A percentile compares a stretch with the other conserved stretches of the same genome.
Conservation (phyloP, 2,329 filamentous ascomycete genomes). For the Coniochaeta sp. region DNA sequence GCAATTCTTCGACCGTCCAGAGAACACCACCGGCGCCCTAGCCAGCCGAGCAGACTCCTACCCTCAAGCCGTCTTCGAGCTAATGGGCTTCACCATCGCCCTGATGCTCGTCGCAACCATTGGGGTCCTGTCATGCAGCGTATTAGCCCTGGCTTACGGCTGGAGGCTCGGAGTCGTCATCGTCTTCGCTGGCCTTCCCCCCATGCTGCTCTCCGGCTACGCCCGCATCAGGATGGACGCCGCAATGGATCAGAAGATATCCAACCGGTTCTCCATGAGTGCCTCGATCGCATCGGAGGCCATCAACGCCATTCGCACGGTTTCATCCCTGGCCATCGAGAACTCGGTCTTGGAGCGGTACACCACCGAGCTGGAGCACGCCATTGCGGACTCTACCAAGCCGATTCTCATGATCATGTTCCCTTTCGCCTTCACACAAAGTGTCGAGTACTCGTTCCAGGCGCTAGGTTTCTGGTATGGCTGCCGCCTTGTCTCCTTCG, state of each 20-base stretch:
- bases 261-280: constrained; percentile 34
- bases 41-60: constrained; percentile 38
- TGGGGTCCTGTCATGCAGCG: constrained; percentile 35
- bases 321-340: constrained; percentile 13
- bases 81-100: constrained; percentile 40
- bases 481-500: constrained; percentile 29
- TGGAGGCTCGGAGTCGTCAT: constrained; percentile 45
- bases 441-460: constrained; percentile 24
- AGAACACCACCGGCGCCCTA: constrained; percentile 30
- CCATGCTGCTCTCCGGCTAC: constrained; percentile 37
- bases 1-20: constrained; percentile 32
- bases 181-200: constrained; percentile 36
- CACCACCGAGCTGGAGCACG: constrained; percentile 15
- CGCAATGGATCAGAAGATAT: constrained; percentile 36
- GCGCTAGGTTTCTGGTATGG: constrained; percentile 22
- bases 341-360: constrained; percentile 23
- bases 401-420: too few species aligned
- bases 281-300: constrained; percentile 40
- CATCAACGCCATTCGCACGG: constrained; percentile 12
- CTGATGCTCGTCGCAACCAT: constrained; percentile 38
- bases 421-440: constrained; percentile 31
- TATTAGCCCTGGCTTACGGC: constrained; percentile 36
- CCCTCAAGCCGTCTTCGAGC: too few species aligned
- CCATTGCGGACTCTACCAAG: too few species aligned
- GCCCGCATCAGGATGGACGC: constrained; percentile 40